phyloP scores from a whole-genome alignment of 2,329 filamentous ascomycete species.

The Fusarium haematococcum region DNA sequence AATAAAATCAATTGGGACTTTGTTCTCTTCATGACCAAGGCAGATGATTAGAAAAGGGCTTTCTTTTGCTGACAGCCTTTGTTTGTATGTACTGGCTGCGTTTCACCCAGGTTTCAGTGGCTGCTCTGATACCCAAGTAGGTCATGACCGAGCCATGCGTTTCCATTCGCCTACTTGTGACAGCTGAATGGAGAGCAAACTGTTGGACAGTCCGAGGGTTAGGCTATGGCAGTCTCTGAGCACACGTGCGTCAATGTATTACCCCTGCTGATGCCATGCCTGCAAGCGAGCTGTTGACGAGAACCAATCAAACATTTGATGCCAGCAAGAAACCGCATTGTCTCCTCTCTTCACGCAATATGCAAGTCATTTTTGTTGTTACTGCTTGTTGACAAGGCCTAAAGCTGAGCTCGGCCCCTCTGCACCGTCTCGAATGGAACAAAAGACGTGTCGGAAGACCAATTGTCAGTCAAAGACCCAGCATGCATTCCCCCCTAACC shows the following conservation, averaged over 20 bases:
- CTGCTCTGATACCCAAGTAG: background rate
- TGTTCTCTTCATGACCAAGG: background rate
- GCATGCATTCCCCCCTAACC: background rate
- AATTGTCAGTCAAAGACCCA: slow-evolving; percentile 16
- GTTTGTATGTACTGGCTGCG: background rate
- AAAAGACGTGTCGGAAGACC: slow-evolving; percentile 4
- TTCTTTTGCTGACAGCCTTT: background rate
- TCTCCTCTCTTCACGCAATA: background rate
- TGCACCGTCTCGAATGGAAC: background rate
- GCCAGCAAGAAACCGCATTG: background rate
- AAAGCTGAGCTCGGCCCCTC: background rate
- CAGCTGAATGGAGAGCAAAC: background rate
- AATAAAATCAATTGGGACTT: background rate
- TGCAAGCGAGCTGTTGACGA: no score
- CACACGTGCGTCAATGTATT: background rate
- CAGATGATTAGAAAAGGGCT: background rate
- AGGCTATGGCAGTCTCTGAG: background rate
- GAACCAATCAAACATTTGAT: background rate
- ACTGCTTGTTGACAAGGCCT: slow-evolving; percentile 9
- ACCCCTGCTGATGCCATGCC: background rate
- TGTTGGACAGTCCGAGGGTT: background rate
- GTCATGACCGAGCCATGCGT: background rate
- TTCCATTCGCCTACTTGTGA: background rate
- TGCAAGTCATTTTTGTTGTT: background rate
- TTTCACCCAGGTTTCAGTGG: background rate